Percentiles rank a stretch among this genome's conserved stretches.
Evolutionary conservation across 2,329 filamentous ascomycete genomes (phyloP).

Genomic region (Fusarium musae): DNA sequence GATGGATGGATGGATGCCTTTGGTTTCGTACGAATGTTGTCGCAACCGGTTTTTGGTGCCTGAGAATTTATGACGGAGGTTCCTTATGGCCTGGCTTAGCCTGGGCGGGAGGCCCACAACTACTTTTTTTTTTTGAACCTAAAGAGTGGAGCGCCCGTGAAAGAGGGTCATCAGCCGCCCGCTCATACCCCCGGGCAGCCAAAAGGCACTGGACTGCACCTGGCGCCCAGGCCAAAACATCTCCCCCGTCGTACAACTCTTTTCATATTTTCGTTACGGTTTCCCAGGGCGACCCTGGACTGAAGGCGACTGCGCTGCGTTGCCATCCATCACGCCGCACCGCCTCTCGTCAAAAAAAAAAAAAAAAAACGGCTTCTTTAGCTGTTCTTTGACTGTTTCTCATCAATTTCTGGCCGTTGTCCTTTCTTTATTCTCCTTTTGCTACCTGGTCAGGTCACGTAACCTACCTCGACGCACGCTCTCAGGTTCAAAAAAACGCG

Average conservation of each 20-base stretch:
- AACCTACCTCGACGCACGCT: constrained; percentile 6
- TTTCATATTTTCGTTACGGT: constrained; percentile 45
- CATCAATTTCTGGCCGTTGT: constrained; percentile 16
- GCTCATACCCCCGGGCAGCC: constrained; percentile 27
- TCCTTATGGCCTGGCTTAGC: constrained; percentile 15
- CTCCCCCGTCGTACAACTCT: constrained; percentile 34
- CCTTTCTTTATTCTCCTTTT: constrained; percentile 14
- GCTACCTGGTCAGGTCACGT: constrained; percentile 13
- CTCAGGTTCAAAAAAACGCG: constrained; percentile 30
- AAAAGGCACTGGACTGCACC: constrained; percentile 23
- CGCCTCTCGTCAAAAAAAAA: constrained; percentile 29
- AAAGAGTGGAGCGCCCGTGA: constrained; percentile 11
- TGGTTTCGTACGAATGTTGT: constrained; percentile 8
- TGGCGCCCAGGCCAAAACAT: constrained; percentile 40
- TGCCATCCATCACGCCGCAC: constrained; percentile 45
- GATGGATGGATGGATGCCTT: constrained; percentile 4
- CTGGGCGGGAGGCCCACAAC: constrained; percentile 13
- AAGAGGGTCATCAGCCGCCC: constrained; percentile 39
- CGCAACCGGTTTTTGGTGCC: constrained; percentile 37
- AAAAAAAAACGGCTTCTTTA: constrained; percentile 25
- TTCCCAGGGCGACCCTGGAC: constrained; percentile 46
- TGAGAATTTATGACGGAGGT: constrained; percentile 24
- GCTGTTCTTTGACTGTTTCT: constrained; percentile 31
- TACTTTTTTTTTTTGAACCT: constrained; percentile 20
- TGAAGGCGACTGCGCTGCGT: constrained; percentile 45